Percentiles rank a stretch among this genome's conserved stretches.
These are phyloP conservation scores for Globisporangium paddicum DNA, from an alignment of 352 stramenopile species.

Conservation along the genomic window DNA sequence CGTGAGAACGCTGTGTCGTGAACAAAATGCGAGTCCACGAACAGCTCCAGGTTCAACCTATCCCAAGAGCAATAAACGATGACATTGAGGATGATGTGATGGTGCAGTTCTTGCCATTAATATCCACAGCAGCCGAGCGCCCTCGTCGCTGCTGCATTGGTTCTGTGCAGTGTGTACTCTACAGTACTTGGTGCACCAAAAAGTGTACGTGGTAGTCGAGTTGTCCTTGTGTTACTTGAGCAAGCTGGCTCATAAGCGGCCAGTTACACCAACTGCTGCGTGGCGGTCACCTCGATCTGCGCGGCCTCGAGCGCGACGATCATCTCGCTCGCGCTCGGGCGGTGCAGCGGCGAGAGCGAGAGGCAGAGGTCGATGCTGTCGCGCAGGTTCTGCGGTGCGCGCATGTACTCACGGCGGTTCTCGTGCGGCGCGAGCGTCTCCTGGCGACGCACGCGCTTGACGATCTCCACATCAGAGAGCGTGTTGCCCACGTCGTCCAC, in stretches of 20 bases:
- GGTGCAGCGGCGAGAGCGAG: constrained; percentile 50
- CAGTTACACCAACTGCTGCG: constrained; percentile 7
- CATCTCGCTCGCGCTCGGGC: constrained; percentile 37
- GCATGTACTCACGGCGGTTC: constrained; percentile 29
- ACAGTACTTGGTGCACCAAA: not conserved
- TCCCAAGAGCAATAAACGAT: too few relatives aligned
- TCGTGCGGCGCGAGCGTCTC: constrained; percentile 42
- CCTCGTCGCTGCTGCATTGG: too few relatives aligned
- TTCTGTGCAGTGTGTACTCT: too few relatives aligned
- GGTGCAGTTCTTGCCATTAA: too few relatives aligned
- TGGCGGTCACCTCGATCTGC: constrained; percentile 11
- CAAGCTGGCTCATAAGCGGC: too few relatives aligned
- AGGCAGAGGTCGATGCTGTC: constrained; percentile 42
- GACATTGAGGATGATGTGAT: too few relatives aligned
- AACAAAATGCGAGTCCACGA: too few relatives aligned
- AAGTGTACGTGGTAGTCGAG: not conserved
- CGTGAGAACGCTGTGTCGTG: too few relatives aligned
- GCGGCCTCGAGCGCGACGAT: constrained; percentile 29
- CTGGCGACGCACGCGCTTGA: constrained; percentile 31
- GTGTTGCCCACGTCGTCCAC: constrained; percentile 45
- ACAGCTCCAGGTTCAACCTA: too few relatives aligned
- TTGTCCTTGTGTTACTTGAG: not conserved
- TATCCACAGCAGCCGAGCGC: too few relatives aligned
- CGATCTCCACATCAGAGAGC: constrained; percentile 45
- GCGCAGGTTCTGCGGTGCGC: constrained; percentile 30